Conservation (phyloP, 495 filamentous ascomycete genomes). For the Clohesyomyces aquaticus region DNA sequence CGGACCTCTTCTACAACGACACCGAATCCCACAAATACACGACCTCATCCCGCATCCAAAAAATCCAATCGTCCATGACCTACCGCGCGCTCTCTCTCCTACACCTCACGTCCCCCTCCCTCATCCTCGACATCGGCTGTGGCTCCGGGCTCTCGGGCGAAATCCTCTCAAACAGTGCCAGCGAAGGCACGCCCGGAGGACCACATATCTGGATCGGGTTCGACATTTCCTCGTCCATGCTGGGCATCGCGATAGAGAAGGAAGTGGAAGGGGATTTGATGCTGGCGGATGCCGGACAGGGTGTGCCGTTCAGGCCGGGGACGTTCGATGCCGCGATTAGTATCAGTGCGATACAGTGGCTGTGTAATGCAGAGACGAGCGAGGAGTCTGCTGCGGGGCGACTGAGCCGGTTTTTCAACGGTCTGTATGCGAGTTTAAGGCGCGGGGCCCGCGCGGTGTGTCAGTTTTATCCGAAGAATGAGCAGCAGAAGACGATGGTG, state of each 20-base stretch:
- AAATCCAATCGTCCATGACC: constrained; percentile 94
- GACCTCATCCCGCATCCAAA: constrained; percentile 92
- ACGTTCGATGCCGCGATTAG: constrained; percentile 93
- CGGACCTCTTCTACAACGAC: constrained; percentile 97
- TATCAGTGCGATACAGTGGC: constrained; percentile 95
- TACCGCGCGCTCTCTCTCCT: constrained; percentile 89
- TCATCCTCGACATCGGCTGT: constrained; percentile 94
- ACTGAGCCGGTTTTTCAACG: constrained; percentile 83
- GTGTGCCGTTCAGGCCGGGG: constrained; percentile 89
- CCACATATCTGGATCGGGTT: constrained; percentile 94
- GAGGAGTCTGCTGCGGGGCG: constrained; percentile 78
- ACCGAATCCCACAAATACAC: constrained; percentile 94
- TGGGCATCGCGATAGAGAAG: constrained; percentile 86
- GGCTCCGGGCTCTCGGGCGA: constrained; percentile 94
- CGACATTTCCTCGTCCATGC: constrained; percentile 92
- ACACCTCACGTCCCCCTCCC: constrained; percentile 72
- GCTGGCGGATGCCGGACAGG: constrained; percentile 92
- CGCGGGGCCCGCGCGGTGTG: constrained; percentile 90
- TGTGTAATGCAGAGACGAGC: constrained; percentile 90
- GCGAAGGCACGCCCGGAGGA: constrained; percentile 64
- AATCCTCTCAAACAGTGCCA: constrained; percentile 71
- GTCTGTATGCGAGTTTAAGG: constrained; percentile 81
- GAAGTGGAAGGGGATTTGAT: constrained; percentile 92
- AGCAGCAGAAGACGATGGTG: constrained; percentile 88
- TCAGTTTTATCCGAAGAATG: constrained; percentile 98